Evolutionary conservation across 164 flowering plant genomes (phyloP).

Genomic region (Chimonanthus salicifolius): DNA sequence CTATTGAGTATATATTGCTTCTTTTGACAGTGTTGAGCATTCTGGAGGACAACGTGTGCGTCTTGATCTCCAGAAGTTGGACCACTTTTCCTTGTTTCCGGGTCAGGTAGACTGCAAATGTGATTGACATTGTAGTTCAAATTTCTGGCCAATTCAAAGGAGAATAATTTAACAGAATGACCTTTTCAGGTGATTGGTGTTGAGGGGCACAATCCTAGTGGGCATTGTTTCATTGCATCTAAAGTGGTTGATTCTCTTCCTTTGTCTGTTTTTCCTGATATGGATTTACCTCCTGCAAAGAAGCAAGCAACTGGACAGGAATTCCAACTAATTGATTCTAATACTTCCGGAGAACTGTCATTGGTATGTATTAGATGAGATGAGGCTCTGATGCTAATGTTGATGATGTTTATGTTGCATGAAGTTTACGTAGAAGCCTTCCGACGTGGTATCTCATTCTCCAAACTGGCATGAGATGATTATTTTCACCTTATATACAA

Average conservation of each 20-base stretch:
- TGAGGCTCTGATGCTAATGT: too few species aligned
- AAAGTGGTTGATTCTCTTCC: slow-evolving; percentile 70
- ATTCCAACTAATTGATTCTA: slow-evolving; percentile 21
- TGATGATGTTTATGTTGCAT: too few species aligned
- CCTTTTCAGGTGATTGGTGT: slow-evolving; percentile 71
- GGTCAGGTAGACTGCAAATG: slow-evolving; percentile 64
- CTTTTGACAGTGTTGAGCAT: slow-evolving; percentile 66
- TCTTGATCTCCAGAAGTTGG: slow-evolving; percentile 67
- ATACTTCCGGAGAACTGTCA: slow-evolving; percentile 42
- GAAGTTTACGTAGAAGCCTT: too few species aligned
- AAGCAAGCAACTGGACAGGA: slow-evolving; percentile 62
- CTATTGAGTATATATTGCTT: neutral
- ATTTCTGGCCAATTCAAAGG: neutral
- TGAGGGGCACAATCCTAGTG: slow-evolving; percentile 94
- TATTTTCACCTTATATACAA: neutral
- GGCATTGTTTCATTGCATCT: slow-evolving; percentile 83
- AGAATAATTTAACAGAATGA: neutral
- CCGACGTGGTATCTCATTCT: neutral
- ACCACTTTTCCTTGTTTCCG: slow-evolving; percentile 79
- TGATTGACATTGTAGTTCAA: neutral
- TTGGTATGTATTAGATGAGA: slow-evolving; percentile 34
- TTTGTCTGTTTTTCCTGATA: slow-evolving; percentile 25
- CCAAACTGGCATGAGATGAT: neutral
- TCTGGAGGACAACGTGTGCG: slow-evolving; percentile 95
- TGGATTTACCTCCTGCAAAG: slow-evolving; percentile 55